Base-by-base conservation (phyloP, 257 asterid genomes). In the Jacaranda copaia region DNA sequence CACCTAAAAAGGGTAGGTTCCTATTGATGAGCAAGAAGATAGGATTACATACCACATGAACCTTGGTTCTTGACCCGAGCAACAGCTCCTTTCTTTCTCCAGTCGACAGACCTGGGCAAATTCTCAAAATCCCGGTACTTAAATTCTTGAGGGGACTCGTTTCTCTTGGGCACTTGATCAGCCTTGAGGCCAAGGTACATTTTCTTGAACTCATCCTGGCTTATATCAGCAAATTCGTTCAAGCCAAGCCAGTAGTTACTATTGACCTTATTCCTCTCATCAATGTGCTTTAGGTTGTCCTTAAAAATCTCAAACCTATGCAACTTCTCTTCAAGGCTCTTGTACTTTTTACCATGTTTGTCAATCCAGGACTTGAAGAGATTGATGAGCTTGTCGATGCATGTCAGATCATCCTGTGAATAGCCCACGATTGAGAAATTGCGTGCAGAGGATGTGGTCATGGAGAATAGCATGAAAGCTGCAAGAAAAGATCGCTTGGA, bases 31-130 rank as follows among this genome's bases (percentile, higher is more conserved):
- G 3, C 16, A 25, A n/a, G 15, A 42, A 42, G 46, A 5, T 4
- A 42, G 46, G 46, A 42, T 55, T 36, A 82, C 91, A 0, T 77
- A 88, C 93, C 91, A 60, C 91, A 88, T 68, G 83, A 69, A 3
- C 97, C 93, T 81, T 91, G 93, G 81, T 88, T 85, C 88, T 89
- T 89, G 49, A 91, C 84, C 9, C 85, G 85, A 20, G 93, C 61
- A 4, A 91, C 97, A 6, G 95, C 95, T 35, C 94, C 95, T 57
- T 84, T 82, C 82, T 82, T 84, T 66, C 93, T 87, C 93, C 97
- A 91, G 56, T 91, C 97, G 0, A 91, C 88, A 7, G 88, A 87
- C 38, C 83, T 77, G 0, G 96, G 96, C 82, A 88, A 68, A 20
- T 78, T 85, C 5, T 74, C 74, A 25, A 87, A 68, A 76, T 87